Percentiles rank a stretch among this genome's conserved stretches.
phyloP scores from a whole-genome alignment of 2,329 filamentous ascomycete genomes.

The Bipolaris sorokiniana region DNA sequence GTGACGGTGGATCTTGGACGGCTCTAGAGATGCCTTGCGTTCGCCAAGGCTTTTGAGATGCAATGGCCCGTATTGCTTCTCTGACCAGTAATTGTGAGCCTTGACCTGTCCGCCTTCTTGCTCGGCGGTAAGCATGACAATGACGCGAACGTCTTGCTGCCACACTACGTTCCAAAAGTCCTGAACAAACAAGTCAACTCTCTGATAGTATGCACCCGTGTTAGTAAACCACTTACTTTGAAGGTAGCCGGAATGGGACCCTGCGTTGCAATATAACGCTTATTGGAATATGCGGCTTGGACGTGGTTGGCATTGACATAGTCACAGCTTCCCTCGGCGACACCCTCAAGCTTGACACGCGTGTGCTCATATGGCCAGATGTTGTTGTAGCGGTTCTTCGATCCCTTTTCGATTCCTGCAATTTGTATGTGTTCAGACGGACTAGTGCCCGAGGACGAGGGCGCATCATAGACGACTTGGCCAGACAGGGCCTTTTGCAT shows the following conservation, averaged over 20 bases:
- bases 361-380: slow-evolving; percentile 96
- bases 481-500: slow-evolving; percentile 82
- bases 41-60: slow-evolving; percentile 80
- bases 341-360: slow-evolving; percentile 77
- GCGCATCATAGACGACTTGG: slow-evolving; percentile 63
- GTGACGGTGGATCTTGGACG: slow-evolving; percentile 57
- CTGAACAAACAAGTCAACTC: slow-evolving; percentile 52
- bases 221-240: slow-evolving; percentile 64
- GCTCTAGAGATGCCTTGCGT: slow-evolving; percentile 78
- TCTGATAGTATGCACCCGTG: neutral
- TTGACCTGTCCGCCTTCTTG: slow-evolving; percentile 92
- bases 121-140: slow-evolving; percentile 96
- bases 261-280: slow-evolving; percentile 94
- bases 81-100: slow-evolving; percentile 92
- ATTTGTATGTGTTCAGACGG: slow-evolving; percentile 67
- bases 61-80: slow-evolving; percentile 77
- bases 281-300: slow-evolving; percentile 79
- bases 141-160: slow-evolving; percentile 93
- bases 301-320: slow-evolving; percentile 96
- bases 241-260: slow-evolving; percentile 92
- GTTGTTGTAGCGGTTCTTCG: slow-evolving; percentile 97
- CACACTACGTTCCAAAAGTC: slow-evolving; percentile 98
- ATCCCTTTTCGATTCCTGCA: slow-evolving; percentile 91
- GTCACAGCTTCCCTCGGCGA: slow-evolving; percentile 74
- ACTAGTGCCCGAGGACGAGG: slow-evolving; percentile 40